These are phyloP conservation scores for Calonectria honghensis DNA, from an alignment of 2,329 filamentous ascomycete species.

Conservation along the genomic window DNA sequence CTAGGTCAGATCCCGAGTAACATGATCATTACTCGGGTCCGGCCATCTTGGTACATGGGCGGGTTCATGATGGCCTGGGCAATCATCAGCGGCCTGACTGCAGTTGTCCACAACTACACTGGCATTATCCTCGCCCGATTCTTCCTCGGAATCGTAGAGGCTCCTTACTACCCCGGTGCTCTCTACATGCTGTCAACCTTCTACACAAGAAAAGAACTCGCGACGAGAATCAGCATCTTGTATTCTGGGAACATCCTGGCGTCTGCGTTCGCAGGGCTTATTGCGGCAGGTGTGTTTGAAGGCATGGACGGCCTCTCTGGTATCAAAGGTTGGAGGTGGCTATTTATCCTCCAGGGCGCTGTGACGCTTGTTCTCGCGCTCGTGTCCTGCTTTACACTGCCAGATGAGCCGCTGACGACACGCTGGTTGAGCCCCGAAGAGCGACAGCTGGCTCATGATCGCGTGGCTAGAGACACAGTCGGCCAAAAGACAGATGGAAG, in stretches of 20 bases:
- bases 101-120: constrained; percentile 63
- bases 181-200: constrained; percentile 68
- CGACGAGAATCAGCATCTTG: constrained; percentile 63
- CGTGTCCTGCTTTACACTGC: constrained; percentile 58
- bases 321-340: constrained; percentile 58
- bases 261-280: constrained; percentile 64
- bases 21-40: constrained; percentile 62
- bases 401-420: constrained; percentile 62
- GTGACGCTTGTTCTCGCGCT: constrained; percentile 57
- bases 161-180: constrained; percentile 60
- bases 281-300: constrained; percentile 64
- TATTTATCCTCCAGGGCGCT: constrained; percentile 58
- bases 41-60: constrained; percentile 66
- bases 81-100: constrained; percentile 63
- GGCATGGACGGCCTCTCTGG: constrained; percentile 54
- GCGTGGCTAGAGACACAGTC: constrained; percentile 59
- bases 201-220: constrained; percentile 70
- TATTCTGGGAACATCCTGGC: constrained; percentile 63
- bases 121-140: constrained; percentile 65
- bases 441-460: constrained; percentile 63
- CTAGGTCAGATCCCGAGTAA: constrained; percentile 62
- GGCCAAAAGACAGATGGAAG: constrained; percentile 60
- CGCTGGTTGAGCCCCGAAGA: constrained; percentile 60
- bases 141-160: constrained; percentile 63
- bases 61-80: constrained; percentile 62